Evolutionary conservation across 225 moss, liverwort and hornwort genomes (phyloP).

Genomic region (Antitrichia curtipendula): DNA sequence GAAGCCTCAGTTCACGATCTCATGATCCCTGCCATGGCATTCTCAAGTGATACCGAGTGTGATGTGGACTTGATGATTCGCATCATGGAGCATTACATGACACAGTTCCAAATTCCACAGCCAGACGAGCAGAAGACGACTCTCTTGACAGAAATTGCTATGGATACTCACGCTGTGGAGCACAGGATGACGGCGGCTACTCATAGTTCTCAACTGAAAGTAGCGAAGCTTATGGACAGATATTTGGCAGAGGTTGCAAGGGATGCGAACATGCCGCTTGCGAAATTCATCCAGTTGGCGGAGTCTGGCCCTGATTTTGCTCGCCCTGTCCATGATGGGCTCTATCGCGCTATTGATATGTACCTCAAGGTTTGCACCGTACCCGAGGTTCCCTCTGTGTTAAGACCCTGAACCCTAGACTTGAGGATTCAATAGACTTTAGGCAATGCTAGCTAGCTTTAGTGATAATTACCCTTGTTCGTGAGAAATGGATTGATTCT

Average conservation of each 20-base stretch:
- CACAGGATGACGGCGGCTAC: slow-evolving; percentile 24
- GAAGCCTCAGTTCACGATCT: slow-evolving; percentile 66
- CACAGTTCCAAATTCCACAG: slow-evolving; percentile 36
- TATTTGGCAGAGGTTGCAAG: slow-evolving; percentile 73
- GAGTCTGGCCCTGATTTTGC: slow-evolving; percentile 72
- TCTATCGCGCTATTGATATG: slow-evolving; percentile 82
- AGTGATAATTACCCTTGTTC: not conserved
- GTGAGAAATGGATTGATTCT: not conserved
- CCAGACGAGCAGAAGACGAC: slow-evolving; percentile 16
- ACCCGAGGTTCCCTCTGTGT: not conserved
- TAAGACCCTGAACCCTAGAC: not conserved
- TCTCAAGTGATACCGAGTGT: slow-evolving; percentile 33
- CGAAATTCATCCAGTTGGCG: slow-evolving; percentile 56
- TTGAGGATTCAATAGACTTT: not conserved
- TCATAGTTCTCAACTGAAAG: slow-evolving; percentile 53
- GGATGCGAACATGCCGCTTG: slow-evolving; percentile 54
- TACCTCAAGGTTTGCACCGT: slow-evolving; percentile 56
- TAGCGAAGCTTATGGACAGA: slow-evolving; percentile 75
- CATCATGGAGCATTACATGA: slow-evolving; percentile 66
- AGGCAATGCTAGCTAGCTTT: not conserved
- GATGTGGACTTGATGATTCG: slow-evolving; percentile 67
- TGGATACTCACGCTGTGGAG: slow-evolving; percentile 17
- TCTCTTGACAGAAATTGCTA: slow-evolving; percentile 20
- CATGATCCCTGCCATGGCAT: slow-evolving; percentile 54
- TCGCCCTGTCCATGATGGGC: slow-evolving; percentile 63